Base-by-base conservation (phyloP, 352 stramenopile genomes). In the Phytophthora chlamydospora region DNA sequence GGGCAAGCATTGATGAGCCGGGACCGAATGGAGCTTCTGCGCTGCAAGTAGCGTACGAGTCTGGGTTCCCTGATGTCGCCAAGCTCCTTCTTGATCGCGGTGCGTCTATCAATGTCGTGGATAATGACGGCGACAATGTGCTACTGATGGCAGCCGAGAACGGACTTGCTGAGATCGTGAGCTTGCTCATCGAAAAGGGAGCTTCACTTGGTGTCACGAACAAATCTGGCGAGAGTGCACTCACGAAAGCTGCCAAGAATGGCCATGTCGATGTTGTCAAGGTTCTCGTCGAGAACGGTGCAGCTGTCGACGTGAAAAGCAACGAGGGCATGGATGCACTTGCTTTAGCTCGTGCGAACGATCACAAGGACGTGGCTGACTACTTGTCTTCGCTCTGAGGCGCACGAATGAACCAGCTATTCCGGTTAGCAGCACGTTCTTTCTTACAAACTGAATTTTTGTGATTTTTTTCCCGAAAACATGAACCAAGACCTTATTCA, bases 251-350 rank as follows among this genome's bases (percentile, higher is more conserved):
- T 34, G 21, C 36, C 1, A 29, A 50, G 4, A 54, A 55, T 10
- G 60, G 45, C 6, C 41, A 58, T 34, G 21, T 63, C 3, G 45
- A 48, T 16, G 16, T 54, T 39, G 45, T 58, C n/a, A 38, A 41
- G 13, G 16, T 38, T 31, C 41, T 68, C n/a, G n/a, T 63, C 4
- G 32, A 43, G 2, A 45, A 36, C 35, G 47, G 38, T 19, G 40
- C 44, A 5, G 21, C 19, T 3, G 50, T 24, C 44, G 19, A 38
- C n/a, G 33, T 49, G n/a, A 19, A 53, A 35, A 19, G 47, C 19
- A 24, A 32, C 12, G n/a, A 38, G n/a, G 31, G 14, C 16, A 40
- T 47, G 39, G 39, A 47, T 19, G n/a, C 19, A n/a, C 24, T 58
- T 24, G 2, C 14, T 12, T 32, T 16, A 11, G 33, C 47, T 13